These are phyloP conservation scores for Candida boleticola DNA, from an alignment of 805 yeast genomes.

Conservation along the genomic window DNA sequence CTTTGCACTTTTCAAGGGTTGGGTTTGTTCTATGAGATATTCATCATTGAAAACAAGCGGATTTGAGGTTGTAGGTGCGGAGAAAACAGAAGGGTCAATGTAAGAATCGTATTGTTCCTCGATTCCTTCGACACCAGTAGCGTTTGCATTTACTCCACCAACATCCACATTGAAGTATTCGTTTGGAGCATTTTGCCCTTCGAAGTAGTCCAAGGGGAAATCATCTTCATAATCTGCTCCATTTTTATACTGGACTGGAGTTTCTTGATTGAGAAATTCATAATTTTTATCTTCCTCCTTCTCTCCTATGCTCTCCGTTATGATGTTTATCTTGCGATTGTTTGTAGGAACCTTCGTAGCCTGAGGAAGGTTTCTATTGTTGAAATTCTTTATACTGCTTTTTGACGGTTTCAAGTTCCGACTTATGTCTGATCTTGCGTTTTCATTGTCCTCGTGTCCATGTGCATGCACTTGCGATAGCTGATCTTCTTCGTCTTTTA, in stretches of 20 bases:
- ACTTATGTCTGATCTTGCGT: not conserved
- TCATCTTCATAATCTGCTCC: slow-evolving; percentile 53
- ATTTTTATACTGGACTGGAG: slow-evolving; percentile 21
- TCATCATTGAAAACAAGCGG: slow-evolving; percentile 45
- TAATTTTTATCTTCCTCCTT: not conserved
- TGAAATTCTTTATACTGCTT: not conserved
- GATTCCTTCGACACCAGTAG: not conserved
- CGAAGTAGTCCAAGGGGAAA: slow-evolving; percentile 70
- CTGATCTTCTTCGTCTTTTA: not conserved
- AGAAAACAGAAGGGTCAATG: slow-evolving; percentile 15
- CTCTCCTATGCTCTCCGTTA: not conserved
- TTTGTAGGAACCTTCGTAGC: too few species aligned
- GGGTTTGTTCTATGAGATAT: slow-evolving; percentile 51
- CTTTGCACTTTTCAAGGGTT: slow-evolving; percentile 38
- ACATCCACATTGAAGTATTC: slow-evolving; percentile 25
- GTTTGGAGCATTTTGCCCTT: slow-evolving; percentile 33
- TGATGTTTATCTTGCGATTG: not conserved
- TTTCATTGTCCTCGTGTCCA: not conserved
- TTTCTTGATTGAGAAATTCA: slow-evolving; percentile 17
- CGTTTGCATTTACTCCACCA: not conserved
- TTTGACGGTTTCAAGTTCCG: too few species aligned
- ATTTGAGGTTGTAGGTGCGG: slow-evolving; percentile 19
- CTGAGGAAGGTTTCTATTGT: not conserved
- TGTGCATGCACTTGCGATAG: not conserved
- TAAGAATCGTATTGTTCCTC: slow-evolving; percentile 21